These are phyloP conservation scores for Incumbomyces lentus DNA, from an alignment of 2,329 filamentous ascomycete genomes.

Conservation along the genomic window DNA sequence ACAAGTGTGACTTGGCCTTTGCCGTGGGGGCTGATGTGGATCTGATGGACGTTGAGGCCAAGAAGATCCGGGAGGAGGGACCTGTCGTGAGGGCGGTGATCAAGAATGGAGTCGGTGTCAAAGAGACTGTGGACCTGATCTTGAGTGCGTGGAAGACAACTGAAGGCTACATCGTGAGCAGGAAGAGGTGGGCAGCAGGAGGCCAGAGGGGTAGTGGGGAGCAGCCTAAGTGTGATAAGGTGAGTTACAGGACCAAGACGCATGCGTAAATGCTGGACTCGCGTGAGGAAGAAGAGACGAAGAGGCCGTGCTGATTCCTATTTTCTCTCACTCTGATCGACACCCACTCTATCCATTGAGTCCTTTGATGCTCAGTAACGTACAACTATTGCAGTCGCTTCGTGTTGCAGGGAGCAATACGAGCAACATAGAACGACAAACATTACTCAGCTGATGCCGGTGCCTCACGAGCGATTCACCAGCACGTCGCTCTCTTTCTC, in stretches of 20 bases:
- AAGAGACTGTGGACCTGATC: constrained; percentile 80
- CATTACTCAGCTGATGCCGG: too few relatives aligned
- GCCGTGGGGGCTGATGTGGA: constrained; percentile 78
- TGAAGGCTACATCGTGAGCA: constrained; percentile 51
- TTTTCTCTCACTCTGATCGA: too few relatives aligned
- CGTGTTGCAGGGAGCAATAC: too few relatives aligned
- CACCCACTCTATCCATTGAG: background rate
- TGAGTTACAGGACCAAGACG: constrained; percentile 5
- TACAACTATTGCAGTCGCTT: too few relatives aligned
- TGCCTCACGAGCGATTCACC: too few relatives aligned
- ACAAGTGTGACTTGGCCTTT: constrained; percentile 92
- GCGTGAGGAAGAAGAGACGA: background rate
- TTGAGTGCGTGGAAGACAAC: constrained; percentile 86
- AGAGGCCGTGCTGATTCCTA: too few relatives aligned
- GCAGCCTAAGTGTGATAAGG: constrained; percentile 10
- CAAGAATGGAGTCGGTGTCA: constrained; percentile 78
- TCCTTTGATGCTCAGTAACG: too few relatives aligned
- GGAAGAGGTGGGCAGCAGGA: constrained; percentile 34
- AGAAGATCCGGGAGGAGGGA: constrained; percentile 90
- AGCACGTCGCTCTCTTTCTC: too few relatives aligned
- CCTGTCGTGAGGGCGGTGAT: constrained; percentile 95
- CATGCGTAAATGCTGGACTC: background rate
- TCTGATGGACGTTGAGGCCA: constrained; percentile 90
- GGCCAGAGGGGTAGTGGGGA: constrained; percentile 24
- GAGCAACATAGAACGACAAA: too few relatives aligned